Evolutionary conservation across 2,329 filamentous ascomycete species (phyloP), one percentile per base, ranked within the genome.

Genomic region (Neurospora crassa): DNA sequence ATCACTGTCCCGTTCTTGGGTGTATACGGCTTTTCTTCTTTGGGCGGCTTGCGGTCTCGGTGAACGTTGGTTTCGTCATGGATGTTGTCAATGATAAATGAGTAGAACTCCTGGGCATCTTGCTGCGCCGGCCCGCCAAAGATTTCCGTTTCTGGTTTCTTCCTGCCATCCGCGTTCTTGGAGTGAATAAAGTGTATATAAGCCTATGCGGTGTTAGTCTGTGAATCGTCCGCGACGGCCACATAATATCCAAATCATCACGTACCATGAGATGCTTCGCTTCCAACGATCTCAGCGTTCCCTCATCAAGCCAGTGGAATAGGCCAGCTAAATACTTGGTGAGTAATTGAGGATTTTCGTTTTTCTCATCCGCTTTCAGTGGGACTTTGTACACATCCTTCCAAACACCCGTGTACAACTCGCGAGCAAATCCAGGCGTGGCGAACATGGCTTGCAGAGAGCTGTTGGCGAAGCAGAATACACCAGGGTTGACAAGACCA

Each of bases 381-480:
- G 93, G 80, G 79, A 92, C 84, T 86, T 89, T 88, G 85, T 93
- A 84, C 84, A 88, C 77, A 82, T 85, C 77, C 84, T 88, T 75
- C 91, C 88, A 85, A 81, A 86, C 77, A 78, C 83, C 76, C 78
- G 87, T 81, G 81, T 92, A 77, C 78, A 91, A 78, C 83, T 91
- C 83, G 82, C 89, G 79, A 81, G 87, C 83, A 86, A 97, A 86
- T 81, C 88, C 81, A 78, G 88, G 78, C 0, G 94, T 95, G 1
- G 90, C 91, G 72, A 92, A 91, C 20, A 97, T 83, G 72, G 91
- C 92, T 80, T 98, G 95, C 37, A 98, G 84, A 0, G 91, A 90
- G n/a, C 93, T 91, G 80, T 97, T 97, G 84, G 96, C 94, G 78
- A 97, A 97, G 79, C 95, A 97, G 74, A 92, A 94, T 67, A 91